Conservation (phyloP, 2,329 filamentous ascomycete species). For the Pseudonectria foliicola region DNA sequence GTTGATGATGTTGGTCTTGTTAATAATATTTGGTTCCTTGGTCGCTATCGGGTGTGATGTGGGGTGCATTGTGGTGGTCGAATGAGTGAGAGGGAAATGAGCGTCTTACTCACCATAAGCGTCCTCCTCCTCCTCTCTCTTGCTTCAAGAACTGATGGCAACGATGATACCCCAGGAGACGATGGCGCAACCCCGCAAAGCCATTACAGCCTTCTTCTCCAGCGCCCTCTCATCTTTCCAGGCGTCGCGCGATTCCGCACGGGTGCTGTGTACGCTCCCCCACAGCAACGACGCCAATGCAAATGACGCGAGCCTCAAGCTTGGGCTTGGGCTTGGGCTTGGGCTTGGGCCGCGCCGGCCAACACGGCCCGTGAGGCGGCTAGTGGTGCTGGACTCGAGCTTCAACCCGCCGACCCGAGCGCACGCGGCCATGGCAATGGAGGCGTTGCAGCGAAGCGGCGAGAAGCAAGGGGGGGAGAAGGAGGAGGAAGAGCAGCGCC, state of each 20-base stretch:
- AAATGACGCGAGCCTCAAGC: too few species aligned
- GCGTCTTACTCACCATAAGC: too few species aligned
- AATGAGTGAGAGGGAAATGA: too few species aligned
- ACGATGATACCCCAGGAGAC: neutral
- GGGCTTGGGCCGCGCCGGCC: constrained; percentile 14
- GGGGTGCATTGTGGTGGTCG: too few species aligned
- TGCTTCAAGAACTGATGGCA: constrained; percentile 3
- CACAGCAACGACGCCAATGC: constrained; percentile 6
- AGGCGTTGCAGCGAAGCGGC: constrained; percentile 38
- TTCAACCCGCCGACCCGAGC: constrained; percentile 62
- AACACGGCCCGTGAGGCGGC: constrained; percentile 14
- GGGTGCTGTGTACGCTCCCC: constrained; percentile 37
- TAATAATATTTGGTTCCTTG: too few species aligned
- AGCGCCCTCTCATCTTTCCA: constrained; percentile 39
- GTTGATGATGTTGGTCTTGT: too few species aligned
- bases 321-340: too few species aligned
- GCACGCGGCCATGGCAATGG: constrained; percentile 49
- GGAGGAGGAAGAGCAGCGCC: constrained; percentile 20
- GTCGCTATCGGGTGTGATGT: too few species aligned
- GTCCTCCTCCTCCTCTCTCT: too few species aligned
- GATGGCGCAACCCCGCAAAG: constrained; percentile 18
- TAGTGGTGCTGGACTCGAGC: constrained; percentile 59
- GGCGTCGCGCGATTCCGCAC: constrained; percentile 34
- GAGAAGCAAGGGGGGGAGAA: constrained; percentile 4
- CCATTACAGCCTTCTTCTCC: constrained; percentile 35